Percentiles rank a stretch among this genome's conserved stretches.
These are phyloP conservation scores for Backusella morwellensis DNA, from an alignment of 192 early-diverging fungal species.

Conservation along the genomic window DNA sequence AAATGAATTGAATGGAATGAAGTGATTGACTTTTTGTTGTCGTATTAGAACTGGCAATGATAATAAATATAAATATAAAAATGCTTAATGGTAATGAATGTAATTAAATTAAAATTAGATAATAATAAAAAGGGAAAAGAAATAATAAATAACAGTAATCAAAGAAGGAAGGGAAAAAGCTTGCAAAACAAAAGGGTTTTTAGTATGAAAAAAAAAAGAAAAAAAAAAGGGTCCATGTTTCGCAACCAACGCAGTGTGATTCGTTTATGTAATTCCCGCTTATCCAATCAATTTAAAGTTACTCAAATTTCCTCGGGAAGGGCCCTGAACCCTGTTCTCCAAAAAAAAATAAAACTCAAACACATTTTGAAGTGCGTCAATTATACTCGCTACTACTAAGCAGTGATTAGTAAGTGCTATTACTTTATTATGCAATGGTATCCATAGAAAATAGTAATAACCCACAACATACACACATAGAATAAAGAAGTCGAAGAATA, in stretches of 20 bases:
- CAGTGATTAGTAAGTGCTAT: neutral
- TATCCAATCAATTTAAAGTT: neutral
- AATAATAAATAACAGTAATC: neutral
- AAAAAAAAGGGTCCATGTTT: slow-evolving; percentile 14
- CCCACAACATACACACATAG: neutral
- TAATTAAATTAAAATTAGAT: neutral
- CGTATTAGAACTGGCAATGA: neutral
- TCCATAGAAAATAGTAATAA: neutral
- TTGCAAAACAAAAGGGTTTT: neutral
- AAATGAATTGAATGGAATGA: neutral
- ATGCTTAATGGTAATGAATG: neutral
- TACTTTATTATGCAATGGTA: neutral
- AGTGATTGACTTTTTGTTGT: neutral
- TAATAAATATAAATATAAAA: neutral
- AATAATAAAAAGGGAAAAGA: neutral
- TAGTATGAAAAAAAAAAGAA: slow-evolving; percentile 2
- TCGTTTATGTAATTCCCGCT: slow-evolving; percentile 13
- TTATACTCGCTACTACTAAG: too few relatives aligned
- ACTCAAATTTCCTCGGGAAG: neutral
- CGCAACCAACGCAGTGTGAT: neutral
- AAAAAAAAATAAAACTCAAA: neutral
- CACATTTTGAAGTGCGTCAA: neutral
- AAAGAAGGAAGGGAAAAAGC: neutral
- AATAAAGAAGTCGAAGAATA: neutral
- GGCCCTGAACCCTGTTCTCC: slow-evolving; percentile 8